These are phyloP conservation scores for Auricularia heimuer DNA, from an alignment of 768 basidiomycete genomes.

Conservation along the genomic window DNA sequence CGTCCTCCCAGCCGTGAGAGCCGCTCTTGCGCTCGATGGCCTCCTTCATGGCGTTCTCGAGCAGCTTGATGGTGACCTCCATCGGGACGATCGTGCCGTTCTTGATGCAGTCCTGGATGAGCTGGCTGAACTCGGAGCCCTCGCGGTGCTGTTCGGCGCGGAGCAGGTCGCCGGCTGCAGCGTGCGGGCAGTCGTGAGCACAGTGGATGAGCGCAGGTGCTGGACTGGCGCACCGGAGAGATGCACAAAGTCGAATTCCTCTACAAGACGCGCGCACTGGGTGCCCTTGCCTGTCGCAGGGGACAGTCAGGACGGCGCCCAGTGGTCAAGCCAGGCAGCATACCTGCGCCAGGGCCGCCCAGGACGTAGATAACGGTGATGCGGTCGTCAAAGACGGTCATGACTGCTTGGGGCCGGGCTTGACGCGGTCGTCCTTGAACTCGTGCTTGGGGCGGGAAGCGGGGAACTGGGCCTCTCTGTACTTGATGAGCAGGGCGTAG, in stretches of 20 bases:
- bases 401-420: not conserved
- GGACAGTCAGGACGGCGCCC: not conserved
- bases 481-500: constrained; percentile 47
- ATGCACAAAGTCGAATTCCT: constrained; percentile 83
- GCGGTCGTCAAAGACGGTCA: constrained; percentile 47
- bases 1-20: constrained; percentile 52
- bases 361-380: constrained; percentile 91
- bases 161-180: constrained; percentile 87
- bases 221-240: constrained; percentile 59
- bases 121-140: constrained; percentile 68
- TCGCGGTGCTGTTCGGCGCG: constrained; percentile 87
- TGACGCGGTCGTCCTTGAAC: constrained; percentile 29
- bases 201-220: constrained; percentile 5
- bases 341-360: constrained; percentile 93
- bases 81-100: constrained; percentile 94
- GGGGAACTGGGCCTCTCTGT: constrained; percentile 46
- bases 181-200: not conserved
- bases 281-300: constrained; percentile 80
- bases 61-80: constrained; percentile 91
- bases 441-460: constrained; percentile 59
- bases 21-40: constrained; percentile 37
- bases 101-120: constrained; percentile 81
- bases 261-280: constrained; percentile 77
- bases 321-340: constrained; percentile 13
- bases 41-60: constrained; percentile 82